A percentile compares a stretch with the other conserved stretches of the same genome.
Conservation (phyloP, 148 eudicot species). For the Chenopodium quinoa region DNA sequence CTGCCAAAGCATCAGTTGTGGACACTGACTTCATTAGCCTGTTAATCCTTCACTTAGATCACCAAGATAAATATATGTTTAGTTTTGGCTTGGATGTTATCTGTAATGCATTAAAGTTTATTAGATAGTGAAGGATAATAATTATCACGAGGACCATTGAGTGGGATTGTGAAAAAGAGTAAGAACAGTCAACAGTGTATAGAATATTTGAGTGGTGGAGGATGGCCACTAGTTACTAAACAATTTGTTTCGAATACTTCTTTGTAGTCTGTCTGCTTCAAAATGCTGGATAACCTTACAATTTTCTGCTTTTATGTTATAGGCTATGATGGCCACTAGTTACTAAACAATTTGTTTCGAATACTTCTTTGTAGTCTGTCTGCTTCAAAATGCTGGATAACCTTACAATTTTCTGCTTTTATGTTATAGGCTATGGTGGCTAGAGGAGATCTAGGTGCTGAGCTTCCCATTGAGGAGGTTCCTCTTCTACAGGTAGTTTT, state of each 20-base stretch:
- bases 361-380: background rate
- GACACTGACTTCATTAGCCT: background rate
- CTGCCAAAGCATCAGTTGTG: background rate
- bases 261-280: background rate
- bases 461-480: slow-evolving; percentile 85
- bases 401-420: slow-evolving; percentile 2
- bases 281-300: background rate
- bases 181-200: background rate
- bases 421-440: slow-evolving; percentile 85
- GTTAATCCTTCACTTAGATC: background rate
- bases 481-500: slow-evolving; percentile 70
- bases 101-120: background rate
- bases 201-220: background rate
- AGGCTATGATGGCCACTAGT: slow-evolving; percentile 80
- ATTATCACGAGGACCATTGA: background rate
- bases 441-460: slow-evolving; percentile 94
- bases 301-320: slow-evolving; percentile 11
- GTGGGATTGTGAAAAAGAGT: background rate
- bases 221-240: background rate
- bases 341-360: background rate
- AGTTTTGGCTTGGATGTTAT: background rate
- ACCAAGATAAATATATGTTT: background rate
- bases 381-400: slow-evolving; percentile 2
- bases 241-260: background rate
- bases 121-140: background rate